Conservation (phyloP, 1,284 basidiomycete species). For the Coniferiporia sulphurascens region DNA sequence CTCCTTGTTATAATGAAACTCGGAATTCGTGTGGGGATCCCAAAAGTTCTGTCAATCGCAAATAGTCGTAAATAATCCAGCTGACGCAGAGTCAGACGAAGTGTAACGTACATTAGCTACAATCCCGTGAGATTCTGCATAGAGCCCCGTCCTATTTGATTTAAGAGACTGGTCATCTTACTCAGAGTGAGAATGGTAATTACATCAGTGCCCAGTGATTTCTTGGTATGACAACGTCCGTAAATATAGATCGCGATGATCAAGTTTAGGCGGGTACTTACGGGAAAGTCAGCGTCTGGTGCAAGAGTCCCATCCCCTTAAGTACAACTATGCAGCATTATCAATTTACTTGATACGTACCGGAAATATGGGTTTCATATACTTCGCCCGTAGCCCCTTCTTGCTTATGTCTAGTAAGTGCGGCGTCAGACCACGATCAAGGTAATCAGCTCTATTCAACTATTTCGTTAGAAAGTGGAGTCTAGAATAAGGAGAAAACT, state of each 20-base stretch:
- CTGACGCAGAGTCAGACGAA: neutral
- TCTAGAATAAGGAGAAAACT: constrained; percentile 22
- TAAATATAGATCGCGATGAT: neutral
- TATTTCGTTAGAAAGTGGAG: constrained; percentile 9
- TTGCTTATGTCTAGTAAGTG: constrained; percentile 74
- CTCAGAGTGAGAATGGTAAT: constrained; percentile 17
- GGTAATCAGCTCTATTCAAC: constrained; percentile 66
- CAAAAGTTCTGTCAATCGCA: constrained; percentile 66
- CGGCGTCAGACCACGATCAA: constrained; percentile 78
- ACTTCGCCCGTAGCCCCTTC: constrained; percentile 78
- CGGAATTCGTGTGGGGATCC: constrained; percentile 57
- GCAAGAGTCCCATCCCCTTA: neutral
- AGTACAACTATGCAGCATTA: neutral
- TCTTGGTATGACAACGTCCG: constrained; percentile 31
- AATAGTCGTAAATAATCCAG: too few relatives aligned
- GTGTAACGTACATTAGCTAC: constrained; percentile 68
- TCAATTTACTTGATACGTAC: constrained; percentile 37
- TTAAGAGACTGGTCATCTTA: constrained; percentile 1
- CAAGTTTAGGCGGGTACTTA: constrained; percentile 35
- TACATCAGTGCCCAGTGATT: constrained; percentile 87
- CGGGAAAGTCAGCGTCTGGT: constrained; percentile 85
- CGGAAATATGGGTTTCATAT: constrained; percentile 83
- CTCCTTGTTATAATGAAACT: constrained; percentile 68
- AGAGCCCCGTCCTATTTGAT: constrained; percentile 71
- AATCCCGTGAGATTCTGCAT: constrained; percentile 87